Evolutionary conservation across 805 yeast genomes (phyloP).

Genomic region (Cyberlindnera maritima): DNA sequence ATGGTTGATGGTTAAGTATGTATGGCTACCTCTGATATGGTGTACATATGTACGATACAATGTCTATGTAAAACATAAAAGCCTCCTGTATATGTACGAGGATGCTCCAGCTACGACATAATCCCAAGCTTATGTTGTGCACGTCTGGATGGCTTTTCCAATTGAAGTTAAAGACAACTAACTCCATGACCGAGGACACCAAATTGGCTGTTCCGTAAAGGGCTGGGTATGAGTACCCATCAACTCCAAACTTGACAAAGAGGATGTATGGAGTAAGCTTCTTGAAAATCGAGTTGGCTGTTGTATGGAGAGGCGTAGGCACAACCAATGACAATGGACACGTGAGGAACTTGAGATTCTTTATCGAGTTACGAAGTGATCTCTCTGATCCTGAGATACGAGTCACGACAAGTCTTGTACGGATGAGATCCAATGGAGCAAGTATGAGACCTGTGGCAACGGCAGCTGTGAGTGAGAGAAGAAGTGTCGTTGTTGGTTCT

Average conservation of each 20-base stretch:
- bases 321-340: slow-evolving; percentile 59
- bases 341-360: slow-evolving; percentile 44
- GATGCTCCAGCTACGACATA: too few species aligned
- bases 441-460: slow-evolving; percentile 69
- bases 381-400: slow-evolving; percentile 51
- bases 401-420: slow-evolving; percentile 74
- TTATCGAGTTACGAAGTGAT: slow-evolving; percentile 69
- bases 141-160: slow-evolving; percentile 81
- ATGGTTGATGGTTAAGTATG: too few species aligned
- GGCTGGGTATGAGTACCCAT: slow-evolving; percentile 59
- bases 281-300: slow-evolving; percentile 57
- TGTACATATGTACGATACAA: too few species aligned
- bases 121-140: too few species aligned
- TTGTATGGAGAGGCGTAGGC: slow-evolving; percentile 68
- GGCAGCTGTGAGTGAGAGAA: slow-evolving; percentile 67
- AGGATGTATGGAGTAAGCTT: slow-evolving; percentile 65
- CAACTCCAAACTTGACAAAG: slow-evolving; percentile 60
- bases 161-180: slow-evolving; percentile 77
- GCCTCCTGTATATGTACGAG: too few species aligned
- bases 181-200: slow-evolving; percentile 59
- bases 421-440: slow-evolving; percentile 78
- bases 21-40: too few species aligned
- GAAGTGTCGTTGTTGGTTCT: slow-evolving; percentile 66
- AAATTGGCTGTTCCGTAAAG: slow-evolving; percentile 58
- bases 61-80: too few species aligned